Conservation (phyloP, 139 green algal genomes). For the Chlorella sp. region DNA sequence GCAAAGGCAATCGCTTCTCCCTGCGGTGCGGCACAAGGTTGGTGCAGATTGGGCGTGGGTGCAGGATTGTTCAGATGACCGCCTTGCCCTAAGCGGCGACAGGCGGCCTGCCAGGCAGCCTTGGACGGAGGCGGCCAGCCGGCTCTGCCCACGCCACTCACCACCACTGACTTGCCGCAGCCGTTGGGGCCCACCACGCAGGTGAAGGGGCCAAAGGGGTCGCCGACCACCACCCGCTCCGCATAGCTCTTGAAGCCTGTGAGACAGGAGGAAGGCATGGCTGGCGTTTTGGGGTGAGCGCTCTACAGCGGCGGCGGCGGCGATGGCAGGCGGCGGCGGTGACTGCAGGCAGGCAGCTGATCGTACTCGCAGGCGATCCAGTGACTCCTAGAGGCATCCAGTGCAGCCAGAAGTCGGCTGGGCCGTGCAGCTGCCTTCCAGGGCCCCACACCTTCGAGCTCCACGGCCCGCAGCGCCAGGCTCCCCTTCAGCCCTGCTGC, state of each 20-base stretch:
- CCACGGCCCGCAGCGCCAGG: slow-evolving; percentile 8
- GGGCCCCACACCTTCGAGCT: slow-evolving; percentile 1
- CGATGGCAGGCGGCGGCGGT: not conserved
- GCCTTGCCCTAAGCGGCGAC: no score
- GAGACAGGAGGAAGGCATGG: not conserved
- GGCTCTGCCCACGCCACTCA: not conserved
- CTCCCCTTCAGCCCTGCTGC: not conserved
- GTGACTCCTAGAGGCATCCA: not conserved
- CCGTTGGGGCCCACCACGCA: slow-evolving; percentile 71
- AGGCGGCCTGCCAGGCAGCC: no score
- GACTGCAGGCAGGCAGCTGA: not conserved
- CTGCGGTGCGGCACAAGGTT: slow-evolving; percentile 26
- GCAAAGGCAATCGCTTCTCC: slow-evolving; percentile 76
- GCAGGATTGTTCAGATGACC: no score
- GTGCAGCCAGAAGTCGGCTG: not conserved
- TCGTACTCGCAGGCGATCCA: no score
- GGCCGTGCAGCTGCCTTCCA: not conserved
- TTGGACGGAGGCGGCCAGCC: no score
- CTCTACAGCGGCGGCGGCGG: not conserved
- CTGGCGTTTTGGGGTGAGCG: no score
- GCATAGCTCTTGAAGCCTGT: slow-evolving; percentile 40
- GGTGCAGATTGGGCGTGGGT: no score
- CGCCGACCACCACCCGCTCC: not conserved
- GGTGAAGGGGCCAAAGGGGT: slow-evolving; percentile 51
- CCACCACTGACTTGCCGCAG: slow-evolving; percentile 72